phyloP scores from a whole-genome alignment of 768 basidiomycete genomes.

The Terana coerulea region DNA sequence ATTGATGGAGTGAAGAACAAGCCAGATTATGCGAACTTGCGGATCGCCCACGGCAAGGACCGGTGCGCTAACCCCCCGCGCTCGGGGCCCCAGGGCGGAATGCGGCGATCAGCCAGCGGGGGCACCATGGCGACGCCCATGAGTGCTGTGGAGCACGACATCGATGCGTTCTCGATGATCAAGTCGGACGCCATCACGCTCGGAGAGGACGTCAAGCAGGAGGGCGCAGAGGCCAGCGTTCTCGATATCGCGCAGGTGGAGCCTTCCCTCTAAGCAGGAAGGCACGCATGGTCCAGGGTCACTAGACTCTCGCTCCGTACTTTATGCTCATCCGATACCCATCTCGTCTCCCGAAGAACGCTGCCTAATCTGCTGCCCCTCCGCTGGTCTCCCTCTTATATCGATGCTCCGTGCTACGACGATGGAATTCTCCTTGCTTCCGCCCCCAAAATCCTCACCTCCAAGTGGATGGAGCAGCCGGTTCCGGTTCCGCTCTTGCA shows the following conservation, averaged over 20 bases:
- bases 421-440: slow-evolving; percentile 5
- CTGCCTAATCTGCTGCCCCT: slow-evolving; percentile 5
- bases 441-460: slow-evolving; percentile 4
- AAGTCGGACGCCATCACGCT: slow-evolving; percentile 13
- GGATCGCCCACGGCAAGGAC: slow-evolving; percentile 94
- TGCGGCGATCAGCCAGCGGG: slow-evolving; percentile 44
- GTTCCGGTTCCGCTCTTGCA: slow-evolving; percentile 4
- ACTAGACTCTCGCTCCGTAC: background rate
- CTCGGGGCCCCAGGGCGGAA: slow-evolving; percentile 72
- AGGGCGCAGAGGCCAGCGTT: slow-evolving; percentile 30
- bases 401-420: background rate
- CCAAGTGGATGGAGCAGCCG: slow-evolving; percentile 6
- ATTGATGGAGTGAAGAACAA: slow-evolving; percentile 93
- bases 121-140: slow-evolving; percentile 33
- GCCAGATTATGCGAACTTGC: slow-evolving; percentile 83
- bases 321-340: slow-evolving; percentile 13
- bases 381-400: background rate
- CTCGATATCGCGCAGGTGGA: slow-evolving; percentile 27
- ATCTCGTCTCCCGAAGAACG: slow-evolving; percentile 4
- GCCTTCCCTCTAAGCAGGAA: slow-evolving; percentile 6
- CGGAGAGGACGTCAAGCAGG: slow-evolving; percentile 27
- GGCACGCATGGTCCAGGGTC: slow-evolving; percentile 3
- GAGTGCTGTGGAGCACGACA: slow-evolving; percentile 34
- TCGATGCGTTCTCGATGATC: slow-evolving; percentile 15
- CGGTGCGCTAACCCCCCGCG: slow-evolving; percentile 92